Base-by-base conservation (phyloP, 345 rosid species). In the Barbarea vulgaris region DNA sequence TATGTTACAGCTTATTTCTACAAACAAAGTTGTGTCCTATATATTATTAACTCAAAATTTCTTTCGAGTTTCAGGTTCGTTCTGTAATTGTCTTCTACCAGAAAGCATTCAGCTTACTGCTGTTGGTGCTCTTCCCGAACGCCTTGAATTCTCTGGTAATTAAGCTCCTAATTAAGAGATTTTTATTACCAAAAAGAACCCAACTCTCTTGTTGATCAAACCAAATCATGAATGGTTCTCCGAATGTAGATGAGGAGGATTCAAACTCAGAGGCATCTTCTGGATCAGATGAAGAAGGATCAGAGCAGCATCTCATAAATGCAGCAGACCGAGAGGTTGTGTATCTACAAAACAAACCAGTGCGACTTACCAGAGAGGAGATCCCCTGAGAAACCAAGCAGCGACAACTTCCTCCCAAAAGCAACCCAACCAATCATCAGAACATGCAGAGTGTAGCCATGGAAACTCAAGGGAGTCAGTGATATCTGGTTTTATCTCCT, bases 61-160 rank as follows among this genome's bases (percentile, higher is more conserved):
- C 17, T 76, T 80, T 68, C 12, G 77, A 56, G 81, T 85, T 86
- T 83, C 86, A 95, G 99, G 97, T 83, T 87, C 97, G 36, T 92
- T 89, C 80, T 95, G 97, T 79, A 90, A 87, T 82, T 95, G 97
- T 77, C 84, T 95, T 70, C 84, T 95, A 69, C 97, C 97, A 25
- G 92, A 90, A 77, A 92, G 87, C 81, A 84, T 95, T 78, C 97
- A 89, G 82, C 84, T 88, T 47, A 81, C 87, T 42, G 88, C 97
- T 25, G 97, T 90, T 82, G 72, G 83, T 74, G 92, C 87, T 87
- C 88, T 86, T 71, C 87, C 97, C 1, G 91, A 92, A 74, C 91
- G 79, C 79, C 86, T 89, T 33, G 73, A 82, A 13, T 85, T 74
- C 81, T 89, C 96, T 48, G 97, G 99, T 92, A 78, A n/a, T n/a